Conservation (phyloP, 73 alveolate genomes). For the Paramecium caudatum region DNA sequence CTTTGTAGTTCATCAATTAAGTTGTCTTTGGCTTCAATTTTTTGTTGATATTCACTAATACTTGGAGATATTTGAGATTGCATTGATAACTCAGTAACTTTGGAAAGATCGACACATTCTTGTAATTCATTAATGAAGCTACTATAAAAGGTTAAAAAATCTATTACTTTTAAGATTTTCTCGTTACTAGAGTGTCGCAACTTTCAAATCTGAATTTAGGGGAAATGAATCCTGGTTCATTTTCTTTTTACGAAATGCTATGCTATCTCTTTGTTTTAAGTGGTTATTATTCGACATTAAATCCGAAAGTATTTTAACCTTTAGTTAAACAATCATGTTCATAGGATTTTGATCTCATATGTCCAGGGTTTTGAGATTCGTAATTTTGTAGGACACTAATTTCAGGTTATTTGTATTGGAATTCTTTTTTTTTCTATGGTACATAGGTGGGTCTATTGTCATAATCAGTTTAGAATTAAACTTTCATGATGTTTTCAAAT, state of each 20-base stretch:
- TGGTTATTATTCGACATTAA: background rate
- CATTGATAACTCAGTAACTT: constrained; percentile 54
- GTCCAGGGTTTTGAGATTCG: constrained; percentile 35
- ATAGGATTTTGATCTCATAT: constrained; percentile 49
- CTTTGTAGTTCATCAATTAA: constrained; percentile 48
- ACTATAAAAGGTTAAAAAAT: background rate
- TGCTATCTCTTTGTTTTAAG: constrained; percentile 7
- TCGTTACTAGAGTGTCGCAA: background rate
- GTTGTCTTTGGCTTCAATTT: constrained; percentile 31
- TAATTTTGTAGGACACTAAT: constrained; percentile 10
- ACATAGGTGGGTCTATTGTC: background rate
- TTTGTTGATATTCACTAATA: background rate
- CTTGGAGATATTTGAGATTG: constrained; percentile 7
- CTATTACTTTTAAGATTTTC: constrained; percentile 21
- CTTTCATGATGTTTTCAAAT: no score
- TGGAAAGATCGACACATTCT: constrained; percentile 44
- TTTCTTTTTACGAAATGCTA: constrained; percentile 52
- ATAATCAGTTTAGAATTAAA: constrained; percentile 11
- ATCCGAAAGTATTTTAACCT: constrained; percentile 53
- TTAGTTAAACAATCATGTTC: constrained; percentile 59
- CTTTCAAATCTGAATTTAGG: constrained; percentile 52
- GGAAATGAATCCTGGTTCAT: constrained; percentile 65
- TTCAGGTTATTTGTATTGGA: constrained; percentile 39
- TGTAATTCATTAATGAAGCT: constrained; percentile 35
- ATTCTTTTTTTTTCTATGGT: constrained; percentile 33